Percentiles rank a stretch among this genome's conserved stretches.
phyloP scores from a whole-genome alignment of 305 asterid species.

The Caryopteris hybrid region DNA sequence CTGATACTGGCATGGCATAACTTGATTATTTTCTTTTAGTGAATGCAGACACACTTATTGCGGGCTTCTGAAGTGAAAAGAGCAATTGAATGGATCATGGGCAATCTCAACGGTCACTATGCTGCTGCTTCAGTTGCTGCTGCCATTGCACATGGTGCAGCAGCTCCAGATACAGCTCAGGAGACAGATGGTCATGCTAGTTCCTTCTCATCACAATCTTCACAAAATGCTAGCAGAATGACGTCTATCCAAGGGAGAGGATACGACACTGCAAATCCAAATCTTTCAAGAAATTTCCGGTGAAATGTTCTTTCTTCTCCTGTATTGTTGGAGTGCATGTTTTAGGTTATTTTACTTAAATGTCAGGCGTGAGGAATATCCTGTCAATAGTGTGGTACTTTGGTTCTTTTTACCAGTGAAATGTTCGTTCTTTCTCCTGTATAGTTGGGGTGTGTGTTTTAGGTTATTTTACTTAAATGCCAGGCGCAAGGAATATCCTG shows the following conservation, averaged over 20 bases:
- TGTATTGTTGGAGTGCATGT: slow-evolving; percentile 6
- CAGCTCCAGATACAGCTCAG: slow-evolving; percentile 63
- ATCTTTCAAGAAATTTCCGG: slow-evolving; percentile 82
- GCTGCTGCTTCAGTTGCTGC: slow-evolving; percentile 99
- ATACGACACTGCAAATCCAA: slow-evolving; percentile 58
- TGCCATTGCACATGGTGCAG: slow-evolving; percentile 93
- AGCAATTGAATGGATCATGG: slow-evolving; percentile 95
- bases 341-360: not conserved
- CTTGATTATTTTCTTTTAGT: slow-evolving; percentile 83
- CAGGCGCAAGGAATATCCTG: not conserved
- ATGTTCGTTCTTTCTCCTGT: slow-evolving; percentile 21
- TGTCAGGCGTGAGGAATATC: not conserved
- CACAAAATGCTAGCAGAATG: slow-evolving; percentile 38
- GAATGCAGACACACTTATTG: slow-evolving; percentile 93
- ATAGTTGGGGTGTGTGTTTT: not conserved
- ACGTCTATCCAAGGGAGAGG: slow-evolving; percentile 55
- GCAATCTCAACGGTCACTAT: slow-evolving; percentile 88
- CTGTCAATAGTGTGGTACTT: not conserved
- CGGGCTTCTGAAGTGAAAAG: slow-evolving; percentile 96
- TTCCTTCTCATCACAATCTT: slow-evolving; percentile 48
- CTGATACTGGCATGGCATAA: slow-evolving; percentile 46
- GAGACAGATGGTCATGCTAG: slow-evolving; percentile 49
- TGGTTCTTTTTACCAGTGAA: too few relatives aligned
- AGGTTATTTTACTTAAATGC: not conserved
- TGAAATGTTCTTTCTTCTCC: slow-evolving; percentile 29